phyloP scores from a whole-genome alignment of 2,329 filamentous ascomycete species.

The Pochonia chlamydosporia region DNA sequence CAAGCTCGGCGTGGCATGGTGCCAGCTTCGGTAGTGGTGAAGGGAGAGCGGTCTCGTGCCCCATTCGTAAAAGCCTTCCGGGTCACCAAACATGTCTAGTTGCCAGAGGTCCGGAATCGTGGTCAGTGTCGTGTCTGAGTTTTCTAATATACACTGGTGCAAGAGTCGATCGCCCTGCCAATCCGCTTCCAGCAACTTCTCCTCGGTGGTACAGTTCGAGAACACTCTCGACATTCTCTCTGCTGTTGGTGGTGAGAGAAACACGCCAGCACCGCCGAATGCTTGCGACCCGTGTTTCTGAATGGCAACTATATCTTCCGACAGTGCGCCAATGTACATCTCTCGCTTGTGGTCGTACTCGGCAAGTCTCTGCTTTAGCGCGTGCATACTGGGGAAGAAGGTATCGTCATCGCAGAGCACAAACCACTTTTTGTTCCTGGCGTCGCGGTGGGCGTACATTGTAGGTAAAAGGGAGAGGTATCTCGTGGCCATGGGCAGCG shows the following conservation, averaged over 20 bases:
- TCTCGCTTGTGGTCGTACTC: conserved; percentile 43
- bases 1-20: conserved; percentile 46
- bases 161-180: conserved; percentile 7
- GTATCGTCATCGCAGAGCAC: conserved; percentile 60
- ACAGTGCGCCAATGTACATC: conserved; percentile 55
- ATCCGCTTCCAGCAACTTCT: conserved; percentile 1
- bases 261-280: conserved; percentile 58
- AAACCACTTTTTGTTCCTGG: conserved; percentile 48
- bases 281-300: conserved; percentile 55
- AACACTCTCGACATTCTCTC: conserved; percentile 37
- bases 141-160: conserved; percentile 49
- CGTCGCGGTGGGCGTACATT: conserved; percentile 44
- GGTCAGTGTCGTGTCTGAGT: conserved; percentile 50
- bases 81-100: conserved; percentile 53
- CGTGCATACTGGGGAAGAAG: conserved; percentile 55
- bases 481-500: conserved; percentile 45
- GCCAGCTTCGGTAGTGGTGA: conserved; percentile 59
- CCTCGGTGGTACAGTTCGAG: conserved; percentile 36
- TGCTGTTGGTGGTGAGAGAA: conserved; percentile 47
- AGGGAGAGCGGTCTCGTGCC: conserved; percentile 53
- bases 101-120: conserved; percentile 52
- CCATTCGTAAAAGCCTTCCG: conserved; percentile 58
- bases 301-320: conserved; percentile 54
- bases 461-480: conserved; percentile 49
- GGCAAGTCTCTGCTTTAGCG: conserved; percentile 43